A percentile compares a stretch with the other conserved stretches of the same genome.
Conservation (phyloP, 2,329 filamentous ascomycete genomes). For the Lachnellula hyalina region DNA sequence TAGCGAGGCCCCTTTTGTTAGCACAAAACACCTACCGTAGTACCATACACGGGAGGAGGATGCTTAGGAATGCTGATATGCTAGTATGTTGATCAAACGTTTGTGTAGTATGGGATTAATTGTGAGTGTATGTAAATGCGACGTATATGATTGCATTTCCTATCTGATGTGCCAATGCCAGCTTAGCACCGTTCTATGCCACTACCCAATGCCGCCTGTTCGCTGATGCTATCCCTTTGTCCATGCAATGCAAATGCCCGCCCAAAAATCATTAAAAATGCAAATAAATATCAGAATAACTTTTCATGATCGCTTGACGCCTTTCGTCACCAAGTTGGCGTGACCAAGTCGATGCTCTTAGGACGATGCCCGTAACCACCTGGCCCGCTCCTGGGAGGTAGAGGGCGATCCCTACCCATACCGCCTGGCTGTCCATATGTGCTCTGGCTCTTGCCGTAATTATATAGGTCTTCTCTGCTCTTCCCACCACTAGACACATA, state of each 20-base stretch:
- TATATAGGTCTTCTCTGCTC: slow-evolving; percentile 23
- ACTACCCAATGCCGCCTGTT: background rate
- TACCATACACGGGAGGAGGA: no score
- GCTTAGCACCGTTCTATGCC: background rate
- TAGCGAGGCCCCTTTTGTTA: no score
- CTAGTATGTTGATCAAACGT: no score
- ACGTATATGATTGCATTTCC: no score
- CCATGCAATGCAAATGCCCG: background rate
- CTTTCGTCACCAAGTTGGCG: slow-evolving; percentile 35
- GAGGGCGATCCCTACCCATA: slow-evolving; percentile 46
- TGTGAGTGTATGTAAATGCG: no score
- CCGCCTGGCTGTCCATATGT: slow-evolving; percentile 19
- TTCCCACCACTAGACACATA: slow-evolving; percentile 3
- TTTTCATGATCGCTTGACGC: no score
- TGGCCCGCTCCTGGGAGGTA: slow-evolving; percentile 49
- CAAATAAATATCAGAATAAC: no score
- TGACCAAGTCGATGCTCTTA: slow-evolving; percentile 60
- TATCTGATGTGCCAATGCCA: no score
- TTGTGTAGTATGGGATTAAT: no score
- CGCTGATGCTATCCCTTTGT: background rate
- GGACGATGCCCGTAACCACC: slow-evolving; percentile 48
- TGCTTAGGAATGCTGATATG: no score
- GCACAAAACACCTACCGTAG: no score
- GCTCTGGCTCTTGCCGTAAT: slow-evolving; percentile 16
- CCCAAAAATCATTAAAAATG: background rate